Percentiles rank a stretch among this genome's conserved stretches.
Evolutionary conservation across 1,139 yeast genomes (phyloP).

Genomic region (Diutina scorzettiae): DNA sequence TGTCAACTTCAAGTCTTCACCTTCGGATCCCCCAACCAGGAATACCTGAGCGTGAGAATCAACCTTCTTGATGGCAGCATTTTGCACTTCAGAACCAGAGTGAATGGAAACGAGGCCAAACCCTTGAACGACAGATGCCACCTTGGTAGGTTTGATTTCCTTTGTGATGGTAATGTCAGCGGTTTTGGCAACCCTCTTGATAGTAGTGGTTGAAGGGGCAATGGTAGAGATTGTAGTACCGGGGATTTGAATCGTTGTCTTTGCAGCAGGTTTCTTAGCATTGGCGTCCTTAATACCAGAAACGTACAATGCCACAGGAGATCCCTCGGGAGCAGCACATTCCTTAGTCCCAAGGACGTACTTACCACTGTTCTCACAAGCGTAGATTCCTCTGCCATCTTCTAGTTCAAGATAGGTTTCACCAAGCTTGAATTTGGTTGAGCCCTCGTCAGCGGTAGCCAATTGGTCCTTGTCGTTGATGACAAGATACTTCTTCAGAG

Average conservation of each 20-base stretch:
- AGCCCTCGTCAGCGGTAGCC: not conserved
- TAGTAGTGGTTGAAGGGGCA: not conserved
- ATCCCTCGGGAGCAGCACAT: not conserved
- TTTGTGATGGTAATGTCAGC: not conserved
- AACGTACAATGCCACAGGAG: not conserved
- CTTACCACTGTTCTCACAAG: not conserved
- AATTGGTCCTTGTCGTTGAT: not conserved
- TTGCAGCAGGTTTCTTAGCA: too few relatives aligned
- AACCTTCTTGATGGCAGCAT: slow-evolving; percentile 3
- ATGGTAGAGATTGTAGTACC: not conserved
- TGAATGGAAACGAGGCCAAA: not conserved
- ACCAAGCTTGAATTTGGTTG: not conserved
- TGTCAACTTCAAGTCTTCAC: slow-evolving; percentile 1
- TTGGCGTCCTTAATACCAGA: not conserved
- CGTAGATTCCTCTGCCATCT: not conserved
- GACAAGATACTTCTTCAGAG: not conserved
- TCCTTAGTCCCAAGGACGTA: not conserved
- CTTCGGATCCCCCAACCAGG: slow-evolving; percentile 1
- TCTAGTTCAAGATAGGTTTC: not conserved
- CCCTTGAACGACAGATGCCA: not conserved
- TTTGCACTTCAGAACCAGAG: not conserved
- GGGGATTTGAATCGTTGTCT: not conserved
- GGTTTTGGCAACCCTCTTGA: not conserved
- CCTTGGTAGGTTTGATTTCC: not conserved
- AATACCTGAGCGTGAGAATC: not conserved